Evolutionary conservation across 805 yeast genomes (phyloP), one percentile per base, ranked within the genome.

Genomic region (Kluyveromyces lactis): DNA sequence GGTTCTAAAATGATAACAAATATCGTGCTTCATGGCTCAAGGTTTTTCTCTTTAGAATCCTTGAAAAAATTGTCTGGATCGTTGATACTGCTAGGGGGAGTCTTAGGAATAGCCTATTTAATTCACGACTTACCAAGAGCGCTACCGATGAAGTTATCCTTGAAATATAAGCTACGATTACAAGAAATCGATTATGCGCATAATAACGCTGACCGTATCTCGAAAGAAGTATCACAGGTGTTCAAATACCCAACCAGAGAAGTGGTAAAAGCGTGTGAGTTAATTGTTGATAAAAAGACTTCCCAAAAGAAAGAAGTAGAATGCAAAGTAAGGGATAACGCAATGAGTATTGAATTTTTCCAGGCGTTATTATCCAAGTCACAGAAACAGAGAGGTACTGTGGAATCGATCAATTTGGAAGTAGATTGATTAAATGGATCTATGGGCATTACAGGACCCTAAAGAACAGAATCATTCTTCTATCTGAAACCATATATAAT

Each of bases 51-150:
- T 2, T 45, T 60, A 42, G 51, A 46, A 2, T 53, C 66, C 0
- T 41, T 76, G 18, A 68, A 63, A 42, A 68, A 66, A 32, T 55
- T 81, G n/a, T 69, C 73, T 0, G 56, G 73, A 0, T 89, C 94
- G 0, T 34, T 76, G 0, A 42, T 71, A 1, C 47, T 77, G 2
- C 68, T 76, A 7, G 71, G 72, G 1, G 63, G 75, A 4, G 71
- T 76, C 1, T 66, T 76, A 11, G 69, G 81, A 0, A 63, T 73
- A 0, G 75, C 77, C 30, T 86, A 84, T 51, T 56, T 87, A 42
- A 64, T 86, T 15, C 68, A 71, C 43, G 97, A 92, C 58, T 76
- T 94, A 11, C 97, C 97, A 2, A 75, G 81, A 50, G 95, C 97
- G 0, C 77, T 86, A 50, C 94, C 95, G 15, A 69, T 86, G 48